phyloP scores from a whole-genome alignment of 345 rosid genomes.

The Pistacia integerrima region DNA sequence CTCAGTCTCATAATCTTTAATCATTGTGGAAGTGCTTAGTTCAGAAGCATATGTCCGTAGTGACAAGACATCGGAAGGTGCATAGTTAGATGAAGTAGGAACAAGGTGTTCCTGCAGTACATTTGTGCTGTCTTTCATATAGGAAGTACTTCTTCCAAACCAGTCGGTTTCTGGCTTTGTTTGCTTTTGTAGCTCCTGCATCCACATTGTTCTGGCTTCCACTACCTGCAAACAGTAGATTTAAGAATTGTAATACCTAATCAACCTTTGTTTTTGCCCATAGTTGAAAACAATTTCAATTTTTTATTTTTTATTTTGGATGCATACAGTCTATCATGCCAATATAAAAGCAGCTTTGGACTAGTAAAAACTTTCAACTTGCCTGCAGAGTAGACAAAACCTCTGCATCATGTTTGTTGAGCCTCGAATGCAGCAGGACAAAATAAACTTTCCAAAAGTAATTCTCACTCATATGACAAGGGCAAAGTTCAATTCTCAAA shows the following conservation, averaged over 20 bases:
- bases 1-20: constrained; percentile 53
- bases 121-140: constrained; percentile 19
- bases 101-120: constrained; percentile 30
- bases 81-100: constrained; percentile 30
- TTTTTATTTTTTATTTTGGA: not conserved
- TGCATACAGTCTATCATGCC: not conserved
- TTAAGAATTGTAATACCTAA: constrained; percentile 11
- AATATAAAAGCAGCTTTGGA: not conserved
- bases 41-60: constrained; percentile 36
- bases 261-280: not conserved
- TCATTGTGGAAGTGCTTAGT: constrained; percentile 34
- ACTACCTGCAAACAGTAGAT: constrained; percentile 50
- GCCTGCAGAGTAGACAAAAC: constrained; percentile 86
- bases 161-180: constrained; percentile 44
- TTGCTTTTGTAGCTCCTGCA: constrained; percentile 73
- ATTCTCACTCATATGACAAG: constrained; percentile 81
- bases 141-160: constrained; percentile 45
- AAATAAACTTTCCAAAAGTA: constrained; percentile 98
- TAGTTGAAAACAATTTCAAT: not conserved
- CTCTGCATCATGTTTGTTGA: constrained; percentile 73
- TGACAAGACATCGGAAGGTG: constrained; percentile 28
- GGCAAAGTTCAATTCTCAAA: constrained; percentile 86
- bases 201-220: constrained; percentile 80
- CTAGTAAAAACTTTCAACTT: constrained; percentile 25
- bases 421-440: constrained; percentile 91